Evolutionary conservation across 768 basidiomycete species (phyloP).

Genomic region (Obba rivulosa): DNA sequence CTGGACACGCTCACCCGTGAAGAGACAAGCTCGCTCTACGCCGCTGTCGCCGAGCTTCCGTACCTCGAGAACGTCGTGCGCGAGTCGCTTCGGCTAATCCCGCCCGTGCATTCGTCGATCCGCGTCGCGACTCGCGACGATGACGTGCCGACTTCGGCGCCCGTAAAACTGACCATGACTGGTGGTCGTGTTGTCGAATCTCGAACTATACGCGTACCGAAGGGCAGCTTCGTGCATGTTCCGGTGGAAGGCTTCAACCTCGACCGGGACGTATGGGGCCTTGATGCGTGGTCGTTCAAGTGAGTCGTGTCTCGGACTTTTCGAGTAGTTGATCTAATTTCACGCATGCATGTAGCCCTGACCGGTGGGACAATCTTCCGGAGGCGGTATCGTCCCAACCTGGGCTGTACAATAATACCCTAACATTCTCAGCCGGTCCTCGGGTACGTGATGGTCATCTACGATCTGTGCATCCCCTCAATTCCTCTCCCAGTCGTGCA

Average conservation of each 20-base stretch:
- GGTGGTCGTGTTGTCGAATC: constrained; percentile 41
- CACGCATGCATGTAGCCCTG: constrained; percentile 45
- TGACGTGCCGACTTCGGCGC: constrained; percentile 63
- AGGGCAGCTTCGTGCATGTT: constrained; percentile 73
- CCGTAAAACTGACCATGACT: constrained; percentile 39
- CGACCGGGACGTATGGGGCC: constrained; percentile 74
- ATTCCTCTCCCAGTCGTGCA: constrained; percentile 55
- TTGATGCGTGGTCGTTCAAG: constrained; percentile 79
- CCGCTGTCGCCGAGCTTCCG: constrained; percentile 53
- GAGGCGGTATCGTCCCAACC: constrained; percentile 63
- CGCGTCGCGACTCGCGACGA: constrained; percentile 77
- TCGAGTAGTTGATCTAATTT: neutral
- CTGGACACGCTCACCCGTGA: constrained; percentile 49
- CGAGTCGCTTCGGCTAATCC: constrained; percentile 72
- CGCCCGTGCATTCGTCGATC: constrained; percentile 78
- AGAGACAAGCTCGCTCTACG: constrained; percentile 57
- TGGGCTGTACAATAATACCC: constrained; percentile 63
- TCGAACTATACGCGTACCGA: constrained; percentile 45
- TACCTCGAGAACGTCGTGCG: constrained; percentile 72
- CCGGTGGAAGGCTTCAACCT: constrained; percentile 78
- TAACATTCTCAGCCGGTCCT: constrained; percentile 80
- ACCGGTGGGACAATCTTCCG: constrained; percentile 76
- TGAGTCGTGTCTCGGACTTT: constrained; percentile 24
- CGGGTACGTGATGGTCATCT: constrained; percentile 43
- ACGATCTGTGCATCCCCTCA: neutral